Conservation (phyloP, 2,329 filamentous ascomycete genomes). For the Blastomyces percursus region DNA sequence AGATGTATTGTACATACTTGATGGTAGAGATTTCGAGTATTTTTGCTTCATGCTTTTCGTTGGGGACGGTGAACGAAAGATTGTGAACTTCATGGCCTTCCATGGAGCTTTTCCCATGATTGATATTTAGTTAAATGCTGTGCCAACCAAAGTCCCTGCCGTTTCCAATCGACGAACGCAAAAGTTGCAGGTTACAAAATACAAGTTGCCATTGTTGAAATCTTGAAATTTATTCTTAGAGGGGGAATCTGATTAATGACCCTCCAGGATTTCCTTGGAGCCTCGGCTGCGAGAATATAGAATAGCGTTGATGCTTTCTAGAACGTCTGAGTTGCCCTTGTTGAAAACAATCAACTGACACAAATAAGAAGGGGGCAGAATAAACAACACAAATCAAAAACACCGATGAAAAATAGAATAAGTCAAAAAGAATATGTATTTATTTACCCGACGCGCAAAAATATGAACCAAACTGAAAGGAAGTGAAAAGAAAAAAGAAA, state of each 20-base stretch:
- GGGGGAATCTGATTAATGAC: not conserved
- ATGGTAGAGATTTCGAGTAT: not conserved
- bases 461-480: not conserved
- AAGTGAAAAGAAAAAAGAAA: not conserved
- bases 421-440: not conserved
- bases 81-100: not conserved
- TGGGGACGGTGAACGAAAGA: not conserved
- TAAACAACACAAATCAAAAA: not conserved
- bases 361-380: not conserved
- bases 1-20: not conserved
- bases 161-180: not conserved
- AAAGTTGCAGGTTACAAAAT: not conserved
- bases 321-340: not conserved
- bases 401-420: not conserved
- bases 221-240: not conserved
- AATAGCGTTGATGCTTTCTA: not conserved
- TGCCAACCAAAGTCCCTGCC: not conserved
- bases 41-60: no score
- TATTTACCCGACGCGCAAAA: slow-evolving; percentile 3
- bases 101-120: no score
- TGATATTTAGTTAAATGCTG: no score
- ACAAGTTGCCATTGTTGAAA: slow-evolving; percentile 1
- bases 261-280: not conserved
- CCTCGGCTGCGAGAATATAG: not conserved
- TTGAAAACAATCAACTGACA: slow-evolving; percentile 4